Base-by-base conservation (phyloP, 495 filamentous ascomycete species). In the Sphaerosporella brunnea region DNA sequence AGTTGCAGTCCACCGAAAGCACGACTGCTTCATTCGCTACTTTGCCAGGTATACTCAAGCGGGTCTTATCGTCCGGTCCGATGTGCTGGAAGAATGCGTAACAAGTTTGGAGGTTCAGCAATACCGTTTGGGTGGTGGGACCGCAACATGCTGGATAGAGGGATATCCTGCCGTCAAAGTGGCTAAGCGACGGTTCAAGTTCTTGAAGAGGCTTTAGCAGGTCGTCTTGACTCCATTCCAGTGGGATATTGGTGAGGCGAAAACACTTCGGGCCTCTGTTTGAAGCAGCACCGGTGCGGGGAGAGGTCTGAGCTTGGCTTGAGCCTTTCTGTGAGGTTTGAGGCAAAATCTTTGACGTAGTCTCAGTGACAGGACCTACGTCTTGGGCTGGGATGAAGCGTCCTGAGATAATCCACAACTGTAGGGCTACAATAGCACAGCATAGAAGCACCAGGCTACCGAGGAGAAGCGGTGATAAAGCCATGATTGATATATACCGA, bases 111-210 rank as follows among this genome's bases (percentile, higher is more conserved):
- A 40, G 7, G 10, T 47, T 48, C 4, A 51, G 43, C 11, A 54
- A 15, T 19, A 28, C 52, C 0, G 42, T 51, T 26, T 52, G 36
- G 13, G 45, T 48, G 20, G 45, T 48, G 20, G 23, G 13, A 5
- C 45, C 45, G 24, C 28, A 44, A 34, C 47, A 52, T 7, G 45
- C 36, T 15, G 45, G 45, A 35, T 42, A 52, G 15, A 51, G 30
- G 9, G 35, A 46, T 4, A 51, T n/a, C n/a, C n/a, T 40, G 28
- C 28, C 28, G 28, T 32, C 28, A 13, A 32, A 32, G 28, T 32
- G 28, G 5, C 28, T 13, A 32, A 32, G 28, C 28, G 28, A 32
- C 28, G 28, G 28, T 32, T 32, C 7, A 32, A 32, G 5, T 32
- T 32, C 28, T 7, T 13, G 28, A 32, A 32, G 28, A 7, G 28